Conservation (phyloP, 768 basidiomycete genomes). For the Rhizopogon vesiculosus region DNA sequence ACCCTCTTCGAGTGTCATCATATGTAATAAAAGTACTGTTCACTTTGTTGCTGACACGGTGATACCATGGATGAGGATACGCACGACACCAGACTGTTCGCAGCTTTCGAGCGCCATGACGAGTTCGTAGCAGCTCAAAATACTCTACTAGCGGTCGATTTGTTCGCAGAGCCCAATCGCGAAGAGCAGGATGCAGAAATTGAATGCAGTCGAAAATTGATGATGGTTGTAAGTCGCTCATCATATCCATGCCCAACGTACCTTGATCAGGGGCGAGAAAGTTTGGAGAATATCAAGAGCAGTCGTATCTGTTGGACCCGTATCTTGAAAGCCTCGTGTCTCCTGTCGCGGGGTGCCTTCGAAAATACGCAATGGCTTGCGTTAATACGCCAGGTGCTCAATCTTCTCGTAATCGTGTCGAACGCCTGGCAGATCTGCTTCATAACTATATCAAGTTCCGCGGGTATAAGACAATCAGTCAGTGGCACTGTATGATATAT, state of each 20-base stretch:
- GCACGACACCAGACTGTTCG: constrained; percentile 42
- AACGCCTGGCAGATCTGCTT: constrained; percentile 55
- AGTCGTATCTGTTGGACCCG: constrained; percentile 89
- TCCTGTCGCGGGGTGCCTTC: constrained; percentile 67
- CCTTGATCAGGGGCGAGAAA: constrained; percentile 24
- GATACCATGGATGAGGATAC: constrained; percentile 34
- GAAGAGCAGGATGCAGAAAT: constrained; percentile 42
- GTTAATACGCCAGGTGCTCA: constrained; percentile 21
- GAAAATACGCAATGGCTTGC: constrained; percentile 43
- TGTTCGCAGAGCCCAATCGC: constrained; percentile 36
- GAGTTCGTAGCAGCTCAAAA: constrained; percentile 55
- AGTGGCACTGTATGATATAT: constrained; percentile 26
- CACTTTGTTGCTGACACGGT: neutral
- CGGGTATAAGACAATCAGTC: constrained; percentile 89
- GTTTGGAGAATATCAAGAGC: constrained; percentile 91
- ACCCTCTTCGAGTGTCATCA: constrained; percentile 8
- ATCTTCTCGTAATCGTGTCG: constrained; percentile 36
- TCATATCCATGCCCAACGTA: neutral
- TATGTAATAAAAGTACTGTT: neutral
- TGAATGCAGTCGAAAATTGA: constrained; percentile 37
- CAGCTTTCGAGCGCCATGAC: constrained; percentile 55
- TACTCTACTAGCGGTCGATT: constrained; percentile 43
- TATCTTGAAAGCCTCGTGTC: constrained; percentile 73
- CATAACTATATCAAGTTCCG: constrained; percentile 84
- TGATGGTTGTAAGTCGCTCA: constrained; percentile 43